Evolutionary conservation across 1,284 basidiomycete genomes (phyloP).

Genomic region (Somion occarium): DNA sequence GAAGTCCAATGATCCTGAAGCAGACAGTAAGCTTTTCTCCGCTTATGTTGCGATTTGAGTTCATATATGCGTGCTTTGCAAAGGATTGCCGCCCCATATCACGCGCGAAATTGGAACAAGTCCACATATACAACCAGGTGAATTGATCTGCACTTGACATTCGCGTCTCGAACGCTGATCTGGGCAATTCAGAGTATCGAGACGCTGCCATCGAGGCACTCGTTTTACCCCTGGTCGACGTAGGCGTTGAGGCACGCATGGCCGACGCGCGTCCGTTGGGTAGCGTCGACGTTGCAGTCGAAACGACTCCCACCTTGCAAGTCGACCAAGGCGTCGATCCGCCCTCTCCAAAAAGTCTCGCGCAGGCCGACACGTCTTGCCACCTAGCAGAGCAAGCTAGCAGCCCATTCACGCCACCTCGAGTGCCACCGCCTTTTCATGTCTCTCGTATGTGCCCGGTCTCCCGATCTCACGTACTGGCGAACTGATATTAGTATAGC

Average conservation of each 20-base stretch:
- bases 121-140: background rate
- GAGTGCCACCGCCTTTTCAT: background rate
- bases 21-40: too few species aligned
- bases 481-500: background rate
- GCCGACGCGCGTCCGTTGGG: too few species aligned
- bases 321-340: too few species aligned
- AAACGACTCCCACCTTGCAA: too few species aligned
- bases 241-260: too few species aligned
- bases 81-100: background rate
- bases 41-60: background rate
- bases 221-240: too few species aligned
- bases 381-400: background rate
- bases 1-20: background rate
- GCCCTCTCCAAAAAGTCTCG: too few species aligned
- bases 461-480: background rate
- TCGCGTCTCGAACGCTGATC: background rate
- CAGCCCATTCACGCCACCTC: background rate
- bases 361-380: too few species aligned
- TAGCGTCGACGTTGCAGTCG: too few species aligned
- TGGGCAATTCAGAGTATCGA: background rate
- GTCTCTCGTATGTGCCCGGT: background rate
- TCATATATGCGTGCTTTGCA: background rate
- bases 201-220: too few species aligned
- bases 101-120: background rate
- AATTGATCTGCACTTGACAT: background rate